A percentile compares a stretch with the other conserved stretches of the same genome.
Conservation (phyloP, 805 yeast species). For the Kodamaea kaohsiungensis region DNA sequence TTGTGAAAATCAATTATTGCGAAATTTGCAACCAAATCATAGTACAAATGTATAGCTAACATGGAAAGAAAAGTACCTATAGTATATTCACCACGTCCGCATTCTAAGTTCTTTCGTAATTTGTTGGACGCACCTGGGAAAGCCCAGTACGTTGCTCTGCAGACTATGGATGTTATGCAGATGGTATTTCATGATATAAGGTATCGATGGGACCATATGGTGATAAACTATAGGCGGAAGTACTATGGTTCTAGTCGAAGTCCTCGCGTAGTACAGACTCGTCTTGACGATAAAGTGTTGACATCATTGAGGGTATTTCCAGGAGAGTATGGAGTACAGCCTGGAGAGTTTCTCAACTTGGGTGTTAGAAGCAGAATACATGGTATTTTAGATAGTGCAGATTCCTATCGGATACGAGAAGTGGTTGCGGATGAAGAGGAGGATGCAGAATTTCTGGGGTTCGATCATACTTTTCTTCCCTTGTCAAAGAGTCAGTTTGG, state of each 20-base stretch:
- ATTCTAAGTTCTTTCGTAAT: not conserved
- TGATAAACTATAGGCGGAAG: conserved; percentile 35
- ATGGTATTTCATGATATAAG: conserved; percentile 24
- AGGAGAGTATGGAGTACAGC: conserved; percentile 29
- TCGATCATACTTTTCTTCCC: not conserved
- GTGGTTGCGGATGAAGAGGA: not conserved
- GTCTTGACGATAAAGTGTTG: conserved; percentile 32
- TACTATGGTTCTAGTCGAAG: conserved; percentile 40
- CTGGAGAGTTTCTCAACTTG: conserved; percentile 33
- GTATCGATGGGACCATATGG: conserved; percentile 33
- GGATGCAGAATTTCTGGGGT: not conserved
- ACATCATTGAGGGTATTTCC: conserved; percentile 41
- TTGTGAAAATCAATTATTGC: not conserved
- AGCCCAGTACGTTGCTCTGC: not conserved
- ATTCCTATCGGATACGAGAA: not conserved
- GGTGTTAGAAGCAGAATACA: conserved; percentile 10
- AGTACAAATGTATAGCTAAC: not conserved
- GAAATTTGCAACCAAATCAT: not conserved
- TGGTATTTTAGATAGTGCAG: not conserved
- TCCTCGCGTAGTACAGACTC: conserved; percentile 39
- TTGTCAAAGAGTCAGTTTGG: not conserved
- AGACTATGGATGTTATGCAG: not conserved
- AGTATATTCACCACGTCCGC: not conserved
- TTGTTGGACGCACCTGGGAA: conserved; percentile 1
- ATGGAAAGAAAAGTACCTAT: not conserved